Conservation (phyloP, 2,329 filamentous ascomycete genomes). For the Epichloe brachyelytri region DNA sequence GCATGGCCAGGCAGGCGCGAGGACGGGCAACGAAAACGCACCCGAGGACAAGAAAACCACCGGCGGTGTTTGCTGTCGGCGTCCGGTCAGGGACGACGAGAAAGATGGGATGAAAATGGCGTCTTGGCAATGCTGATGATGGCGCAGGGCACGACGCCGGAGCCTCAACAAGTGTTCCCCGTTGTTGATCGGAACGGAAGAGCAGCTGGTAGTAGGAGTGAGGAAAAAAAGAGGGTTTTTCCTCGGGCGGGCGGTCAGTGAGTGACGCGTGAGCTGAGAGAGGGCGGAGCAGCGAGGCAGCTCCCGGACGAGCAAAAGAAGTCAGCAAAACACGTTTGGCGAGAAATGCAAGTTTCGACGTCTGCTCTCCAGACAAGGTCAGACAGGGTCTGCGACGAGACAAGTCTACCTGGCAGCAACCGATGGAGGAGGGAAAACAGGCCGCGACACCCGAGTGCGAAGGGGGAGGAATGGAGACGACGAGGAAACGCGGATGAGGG, state of each 20-base stretch:
- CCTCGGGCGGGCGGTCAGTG: neutral
- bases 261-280: conserved; percentile 3
- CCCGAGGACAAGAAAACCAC: neutral
- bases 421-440: conserved; percentile 3
- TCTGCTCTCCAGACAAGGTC: no score
- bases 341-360: neutral
- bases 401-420: neutral
- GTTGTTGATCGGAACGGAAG: conserved; percentile 3
- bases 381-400: no score
- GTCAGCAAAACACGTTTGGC: neutral
- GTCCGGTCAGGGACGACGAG: neutral
- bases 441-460: neutral
- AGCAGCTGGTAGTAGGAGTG: neutral
- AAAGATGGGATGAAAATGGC: neutral
- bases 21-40: neutral
- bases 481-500: conserved; percentile 3
- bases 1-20: neutral
- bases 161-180: conserved; percentile 1
- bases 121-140: conserved; percentile 3
- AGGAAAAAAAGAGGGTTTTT: conserved; percentile 1
- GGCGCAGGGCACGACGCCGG: conserved; percentile 4
- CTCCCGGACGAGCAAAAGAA: neutral
- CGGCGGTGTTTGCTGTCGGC: conserved; percentile 1
- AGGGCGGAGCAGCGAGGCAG: conserved; percentile 1
- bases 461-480: neutral